These are phyloP conservation scores for Ramichloridium luteum DNA, from an alignment of 2,329 filamentous ascomycete species.

Conservation along the genomic window DNA sequence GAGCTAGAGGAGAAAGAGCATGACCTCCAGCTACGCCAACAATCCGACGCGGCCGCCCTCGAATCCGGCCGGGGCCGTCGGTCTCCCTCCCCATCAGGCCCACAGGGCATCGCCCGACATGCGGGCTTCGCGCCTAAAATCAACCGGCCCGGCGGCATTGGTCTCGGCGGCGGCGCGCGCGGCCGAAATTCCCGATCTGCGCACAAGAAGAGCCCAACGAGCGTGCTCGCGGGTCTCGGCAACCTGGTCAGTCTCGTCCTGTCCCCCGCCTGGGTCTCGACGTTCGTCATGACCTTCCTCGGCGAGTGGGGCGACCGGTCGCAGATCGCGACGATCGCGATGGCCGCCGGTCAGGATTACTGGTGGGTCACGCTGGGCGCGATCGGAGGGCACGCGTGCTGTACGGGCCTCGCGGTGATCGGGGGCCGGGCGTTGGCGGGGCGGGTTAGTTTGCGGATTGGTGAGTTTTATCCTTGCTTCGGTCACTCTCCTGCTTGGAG, in stretches of 20 bases:
- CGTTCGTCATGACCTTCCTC: slow-evolving; percentile 96
- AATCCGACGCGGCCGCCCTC: slow-evolving; percentile 57
- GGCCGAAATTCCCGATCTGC: too few relatives aligned
- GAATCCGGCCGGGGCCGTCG: slow-evolving; percentile 28
- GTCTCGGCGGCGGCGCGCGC: slow-evolving; percentile 2
- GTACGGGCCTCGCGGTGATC: slow-evolving; percentile 82
- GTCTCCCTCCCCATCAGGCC: too few relatives aligned
- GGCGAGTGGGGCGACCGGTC: slow-evolving; percentile 97
- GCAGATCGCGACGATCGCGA: slow-evolving; percentile 96
- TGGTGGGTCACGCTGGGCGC: slow-evolving; percentile 96
- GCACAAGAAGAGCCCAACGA: slow-evolving; percentile 22
- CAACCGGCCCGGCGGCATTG: slow-evolving; percentile 1
- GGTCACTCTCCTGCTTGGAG: background rate
- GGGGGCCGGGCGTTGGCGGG: slow-evolving; percentile 88
- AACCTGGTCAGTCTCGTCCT: slow-evolving; percentile 82
- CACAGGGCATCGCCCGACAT: too few relatives aligned
- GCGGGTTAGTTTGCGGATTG: slow-evolving; percentile 85
- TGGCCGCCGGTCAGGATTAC: slow-evolving; percentile 96
- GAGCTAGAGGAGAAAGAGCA: slow-evolving; percentile 91
- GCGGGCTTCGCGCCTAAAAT: slow-evolving; percentile 6
- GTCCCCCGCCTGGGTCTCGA: slow-evolving; percentile 96
- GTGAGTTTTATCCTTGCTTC: slow-evolving; percentile 47
- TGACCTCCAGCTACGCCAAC: slow-evolving; percentile 38
- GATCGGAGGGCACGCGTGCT: slow-evolving; percentile 72
- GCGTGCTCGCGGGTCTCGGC: slow-evolving; percentile 52